A percentile compares a stretch with the other conserved stretches of the same genome.
Evolutionary conservation across 1,139 yeast genomes (phyloP).

Genomic region (Nakaseomyces delphensis): DNA sequence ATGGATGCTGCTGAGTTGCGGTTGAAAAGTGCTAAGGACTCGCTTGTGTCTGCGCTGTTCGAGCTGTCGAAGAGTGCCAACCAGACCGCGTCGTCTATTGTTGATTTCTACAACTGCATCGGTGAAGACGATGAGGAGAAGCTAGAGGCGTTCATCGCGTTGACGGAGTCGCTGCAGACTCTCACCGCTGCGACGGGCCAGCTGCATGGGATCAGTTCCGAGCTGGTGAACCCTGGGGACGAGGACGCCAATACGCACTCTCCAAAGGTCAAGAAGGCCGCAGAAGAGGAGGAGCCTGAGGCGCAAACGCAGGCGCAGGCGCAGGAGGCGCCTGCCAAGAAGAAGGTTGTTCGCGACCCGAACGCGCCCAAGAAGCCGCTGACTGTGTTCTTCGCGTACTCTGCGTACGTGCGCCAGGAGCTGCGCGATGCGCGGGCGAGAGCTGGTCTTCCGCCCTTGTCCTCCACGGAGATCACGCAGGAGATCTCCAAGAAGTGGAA

Average conservation of each 20-base stretch:
- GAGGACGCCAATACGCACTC: conserved; percentile 17
- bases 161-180: conserved; percentile 31
- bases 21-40: conserved; percentile 30
- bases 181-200: conserved; percentile 30
- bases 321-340: conserved; percentile 34
- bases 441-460: conserved; percentile 51
- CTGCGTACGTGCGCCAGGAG: conserved; percentile 53
- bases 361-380: conserved; percentile 50
- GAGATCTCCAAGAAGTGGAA: conserved; percentile 76
- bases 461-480: conserved; percentile 69
- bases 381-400: conserved; percentile 75
- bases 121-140: conserved; percentile 33
- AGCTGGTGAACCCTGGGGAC: conserved; percentile 29
- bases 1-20: conserved; percentile 25
- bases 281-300: no score
- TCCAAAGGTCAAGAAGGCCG: conserved; percentile 10
- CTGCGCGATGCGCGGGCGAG: conserved; percentile 57
- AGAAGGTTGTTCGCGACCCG: conserved; percentile 49
- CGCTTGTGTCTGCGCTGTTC: conserved; percentile 65
- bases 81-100: conserved; percentile 70
- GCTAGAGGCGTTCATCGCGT: conserved; percentile 31
- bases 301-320: no score
- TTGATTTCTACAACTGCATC: conserved; percentile 58
- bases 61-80: conserved; percentile 75
- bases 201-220: conserved; percentile 25